A percentile compares a stretch with the other conserved stretches of the same genome.
Conservation (phyloP, 768 basidiomycete species). For the Pleurotus tuber-regium region DNA sequence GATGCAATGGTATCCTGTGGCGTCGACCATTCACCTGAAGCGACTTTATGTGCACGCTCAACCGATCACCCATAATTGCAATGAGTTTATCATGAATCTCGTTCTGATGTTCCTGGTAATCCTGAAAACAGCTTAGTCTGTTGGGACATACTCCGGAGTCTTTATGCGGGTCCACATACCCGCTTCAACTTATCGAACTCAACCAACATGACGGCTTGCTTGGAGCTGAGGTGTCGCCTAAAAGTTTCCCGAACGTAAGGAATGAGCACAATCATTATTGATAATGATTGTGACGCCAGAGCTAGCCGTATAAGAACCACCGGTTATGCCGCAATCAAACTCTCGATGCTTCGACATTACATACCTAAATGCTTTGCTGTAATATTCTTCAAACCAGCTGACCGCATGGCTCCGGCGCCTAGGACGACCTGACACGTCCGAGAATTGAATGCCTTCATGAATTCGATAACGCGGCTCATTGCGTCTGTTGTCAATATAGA, state of each 20-base stretch:
- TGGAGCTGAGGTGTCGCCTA: slow-evolving; percentile 87
- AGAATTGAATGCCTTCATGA: slow-evolving; percentile 97
- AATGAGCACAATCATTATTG: slow-evolving; percentile 90
- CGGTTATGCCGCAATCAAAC: background rate
- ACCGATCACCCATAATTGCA: slow-evolving; percentile 96
- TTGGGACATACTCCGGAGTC: background rate
- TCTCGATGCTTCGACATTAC: slow-evolving; percentile 19
- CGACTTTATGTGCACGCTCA: slow-evolving; percentile 80
- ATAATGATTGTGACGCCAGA: slow-evolving; percentile 93
- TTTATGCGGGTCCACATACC: slow-evolving; percentile 42
- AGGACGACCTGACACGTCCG: slow-evolving; percentile 97
- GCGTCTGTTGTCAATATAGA: slow-evolving; percentile 89
- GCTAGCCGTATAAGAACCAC: slow-evolving; percentile 33
- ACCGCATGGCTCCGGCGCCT: slow-evolving; percentile 98
- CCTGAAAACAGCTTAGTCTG: slow-evolving; percentile 59
- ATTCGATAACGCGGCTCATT: slow-evolving; percentile 94
- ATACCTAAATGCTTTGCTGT: slow-evolving; percentile 95
- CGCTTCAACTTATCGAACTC: slow-evolving; percentile 99
- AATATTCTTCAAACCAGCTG: slow-evolving; percentile 96
- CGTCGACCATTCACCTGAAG: slow-evolving; percentile 56
- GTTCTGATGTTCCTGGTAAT: slow-evolving; percentile 99
- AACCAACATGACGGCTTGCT: slow-evolving; percentile 94
- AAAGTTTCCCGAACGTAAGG: slow-evolving; percentile 96
- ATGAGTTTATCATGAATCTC: slow-evolving; percentile 98
- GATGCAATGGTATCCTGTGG: slow-evolving; percentile 3